A percentile compares a stretch with the other conserved stretches of the same genome.
phyloP scores from a whole-genome alignment of 345 rosid genomes.

The Acer saccharum region DNA sequence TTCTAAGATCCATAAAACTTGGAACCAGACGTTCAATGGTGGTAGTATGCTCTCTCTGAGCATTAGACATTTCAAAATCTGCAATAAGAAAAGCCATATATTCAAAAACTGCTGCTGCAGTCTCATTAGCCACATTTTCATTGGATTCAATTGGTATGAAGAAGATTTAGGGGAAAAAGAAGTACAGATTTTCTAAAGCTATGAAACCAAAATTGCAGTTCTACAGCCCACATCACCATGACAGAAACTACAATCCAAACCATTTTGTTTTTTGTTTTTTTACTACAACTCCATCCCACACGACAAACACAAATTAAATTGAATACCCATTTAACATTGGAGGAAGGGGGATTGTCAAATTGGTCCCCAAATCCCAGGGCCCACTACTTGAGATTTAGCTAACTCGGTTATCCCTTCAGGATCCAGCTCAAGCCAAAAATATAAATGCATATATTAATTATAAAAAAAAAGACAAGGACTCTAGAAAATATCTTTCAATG shows the following conservation, averaged over 20 bases:
- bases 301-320: neutral
- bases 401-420: neutral
- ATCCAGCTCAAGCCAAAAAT: neutral
- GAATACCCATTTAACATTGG: neutral
- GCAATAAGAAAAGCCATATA: conserved; percentile 26
- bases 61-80: conserved; percentile 63
- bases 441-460: neutral
- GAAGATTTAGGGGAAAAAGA: conserved; percentile 1
- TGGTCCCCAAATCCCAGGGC: neutral
- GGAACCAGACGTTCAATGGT: conserved; percentile 61
- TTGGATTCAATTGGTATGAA: neutral
- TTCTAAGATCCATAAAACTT: conserved; percentile 48
- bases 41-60: conserved; percentile 58
- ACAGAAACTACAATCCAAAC: neutral
- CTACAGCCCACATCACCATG: neutral
- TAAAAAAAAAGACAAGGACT: neutral
- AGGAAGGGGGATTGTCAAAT: neutral
- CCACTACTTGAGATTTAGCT: neutral
- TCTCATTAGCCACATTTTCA: neutral
- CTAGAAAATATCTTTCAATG: neutral
- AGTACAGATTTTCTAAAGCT: neutral
- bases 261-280: neutral
- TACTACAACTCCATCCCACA: neutral
- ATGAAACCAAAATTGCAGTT: neutral
- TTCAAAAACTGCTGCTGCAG: neutral